Evolutionary conservation across 306 rosid species (phyloP).

Genomic region (Prinsepia uniflora): DNA sequence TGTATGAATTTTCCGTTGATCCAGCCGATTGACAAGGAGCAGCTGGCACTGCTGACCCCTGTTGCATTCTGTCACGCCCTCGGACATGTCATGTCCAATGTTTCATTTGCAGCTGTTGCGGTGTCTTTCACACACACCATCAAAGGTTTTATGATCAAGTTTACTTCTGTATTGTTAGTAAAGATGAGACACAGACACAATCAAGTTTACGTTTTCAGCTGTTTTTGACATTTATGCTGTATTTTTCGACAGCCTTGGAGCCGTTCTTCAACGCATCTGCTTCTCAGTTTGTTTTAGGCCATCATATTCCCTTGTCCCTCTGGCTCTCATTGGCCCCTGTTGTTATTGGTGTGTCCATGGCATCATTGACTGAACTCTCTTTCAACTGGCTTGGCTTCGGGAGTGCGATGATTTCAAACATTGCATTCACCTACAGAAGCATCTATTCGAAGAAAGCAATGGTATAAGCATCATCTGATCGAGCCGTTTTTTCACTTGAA

Average conservation of each 20-base stretch:
- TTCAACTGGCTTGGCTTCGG: constrained; percentile 89
- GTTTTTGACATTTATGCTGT: not conserved
- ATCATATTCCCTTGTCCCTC: constrained; percentile 61
- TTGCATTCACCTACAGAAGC: constrained; percentile 89
- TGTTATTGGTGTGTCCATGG: constrained; percentile 92
- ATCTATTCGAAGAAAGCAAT: constrained; percentile 79
- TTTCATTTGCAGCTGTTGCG: constrained; percentile 95
- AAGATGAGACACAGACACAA: not conserved
- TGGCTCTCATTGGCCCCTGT: constrained; percentile 97
- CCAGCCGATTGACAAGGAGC: constrained; percentile 50
- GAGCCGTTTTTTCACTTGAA: not conserved
- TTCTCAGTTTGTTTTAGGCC: constrained; percentile 89
- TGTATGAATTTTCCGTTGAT: not conserved
- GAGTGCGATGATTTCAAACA: constrained; percentile 94
- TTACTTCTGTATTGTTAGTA: not conserved
- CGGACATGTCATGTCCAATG: constrained; percentile 95
- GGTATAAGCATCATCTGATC: constrained; percentile 40
- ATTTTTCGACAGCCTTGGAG: constrained; percentile 64
- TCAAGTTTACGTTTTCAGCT: not conserved
- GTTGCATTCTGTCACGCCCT: constrained; percentile 88
- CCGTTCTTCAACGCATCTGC: constrained; percentile 96
- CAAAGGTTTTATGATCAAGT: constrained; percentile 47
- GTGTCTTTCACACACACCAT: constrained; percentile 93
- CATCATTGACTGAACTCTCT: constrained; percentile 92
- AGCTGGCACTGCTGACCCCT: constrained; percentile 66